phyloP scores from a whole-genome alignment of 2,329 filamentous ascomycete species.

The Aspergillus texensis region DNA sequence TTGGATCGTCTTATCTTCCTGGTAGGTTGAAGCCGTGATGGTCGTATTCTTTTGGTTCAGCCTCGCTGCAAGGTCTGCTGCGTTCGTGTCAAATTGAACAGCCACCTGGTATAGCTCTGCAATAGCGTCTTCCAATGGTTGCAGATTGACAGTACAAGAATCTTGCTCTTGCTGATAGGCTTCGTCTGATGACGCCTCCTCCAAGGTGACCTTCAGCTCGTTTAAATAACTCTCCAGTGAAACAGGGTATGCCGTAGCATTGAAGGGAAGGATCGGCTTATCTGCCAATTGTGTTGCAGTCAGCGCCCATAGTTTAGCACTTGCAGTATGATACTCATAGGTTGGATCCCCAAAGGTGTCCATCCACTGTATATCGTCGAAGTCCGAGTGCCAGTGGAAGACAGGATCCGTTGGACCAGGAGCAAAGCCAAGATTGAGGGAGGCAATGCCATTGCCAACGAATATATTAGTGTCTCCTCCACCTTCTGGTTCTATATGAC shows the following conservation, averaged over 20 bases:
- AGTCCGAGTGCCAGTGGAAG: background rate
- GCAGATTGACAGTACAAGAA: no score
- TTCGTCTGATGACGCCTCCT: no score
- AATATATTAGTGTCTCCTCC: background rate
- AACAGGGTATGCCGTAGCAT: background rate
- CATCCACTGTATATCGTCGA: background rate
- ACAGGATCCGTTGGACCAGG: background rate
- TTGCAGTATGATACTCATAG: background rate
- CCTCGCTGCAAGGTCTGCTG: no score
- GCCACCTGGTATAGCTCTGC: background rate
- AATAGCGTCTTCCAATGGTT: background rate
- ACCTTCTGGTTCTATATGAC: background rate
- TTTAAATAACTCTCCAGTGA: background rate
- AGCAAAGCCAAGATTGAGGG: background rate
- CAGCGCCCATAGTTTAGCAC: background rate
- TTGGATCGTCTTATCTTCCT: background rate
- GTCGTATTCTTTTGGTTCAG: no score
- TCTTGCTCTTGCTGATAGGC: no score
- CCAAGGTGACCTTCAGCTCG: background rate
- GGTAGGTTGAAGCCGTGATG: background rate
- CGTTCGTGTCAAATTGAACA: background rate
- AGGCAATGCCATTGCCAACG: rapidly evolving
- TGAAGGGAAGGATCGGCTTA: background rate
- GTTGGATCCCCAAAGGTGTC: background rate
- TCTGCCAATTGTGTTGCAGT: background rate